Evolutionary conservation across 345 rosid genomes (phyloP).

Genomic region (Salix caprea): DNA sequence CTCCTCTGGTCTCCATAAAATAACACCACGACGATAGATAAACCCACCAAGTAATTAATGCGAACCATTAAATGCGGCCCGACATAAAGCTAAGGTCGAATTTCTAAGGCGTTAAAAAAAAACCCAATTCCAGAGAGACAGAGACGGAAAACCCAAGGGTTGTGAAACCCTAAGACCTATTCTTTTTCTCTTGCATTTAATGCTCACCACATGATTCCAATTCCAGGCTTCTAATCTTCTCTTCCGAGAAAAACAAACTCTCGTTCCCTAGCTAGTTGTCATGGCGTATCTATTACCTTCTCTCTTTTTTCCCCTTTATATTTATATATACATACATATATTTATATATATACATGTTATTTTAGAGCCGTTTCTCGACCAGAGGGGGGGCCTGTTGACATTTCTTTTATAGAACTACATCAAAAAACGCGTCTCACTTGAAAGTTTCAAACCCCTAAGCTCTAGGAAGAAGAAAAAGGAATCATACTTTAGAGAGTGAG

Average conservation of each 20-base stretch:
- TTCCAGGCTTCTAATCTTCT: constrained; percentile 53
- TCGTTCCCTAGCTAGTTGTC: constrained; percentile 41
- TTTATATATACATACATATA: not conserved
- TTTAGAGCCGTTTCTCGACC: constrained; percentile 3
- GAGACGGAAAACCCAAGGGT: constrained; percentile 28
- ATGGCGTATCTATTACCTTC: not conserved
- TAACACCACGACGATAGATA: not conserved
- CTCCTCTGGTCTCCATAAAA: not conserved
- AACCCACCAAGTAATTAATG: constrained; percentile 16
- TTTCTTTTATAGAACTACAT: constrained; percentile 7
- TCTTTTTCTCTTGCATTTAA: constrained; percentile 51
- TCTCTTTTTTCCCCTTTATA: not conserved
- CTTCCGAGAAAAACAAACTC: constrained; percentile 34
- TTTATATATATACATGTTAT: constrained; percentile 11
- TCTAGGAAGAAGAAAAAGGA: constrained; percentile 13
- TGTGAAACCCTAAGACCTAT: constrained; percentile 38
- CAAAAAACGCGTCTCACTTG: constrained; percentile 16
- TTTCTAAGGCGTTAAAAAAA: constrained; percentile 20
- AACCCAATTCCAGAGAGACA: constrained; percentile 34
- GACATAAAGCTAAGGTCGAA: constrained; percentile 41
- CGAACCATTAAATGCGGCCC: constrained; percentile 41
- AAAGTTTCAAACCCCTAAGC: constrained; percentile 31
- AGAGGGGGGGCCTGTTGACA: constrained; percentile 14
- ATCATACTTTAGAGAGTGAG: constrained; percentile 10
- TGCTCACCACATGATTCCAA: constrained; percentile 63